Evolutionary conservation across 176 grass and related monocot species (phyloP).

Genomic region (Oryza coarctata): DNA sequence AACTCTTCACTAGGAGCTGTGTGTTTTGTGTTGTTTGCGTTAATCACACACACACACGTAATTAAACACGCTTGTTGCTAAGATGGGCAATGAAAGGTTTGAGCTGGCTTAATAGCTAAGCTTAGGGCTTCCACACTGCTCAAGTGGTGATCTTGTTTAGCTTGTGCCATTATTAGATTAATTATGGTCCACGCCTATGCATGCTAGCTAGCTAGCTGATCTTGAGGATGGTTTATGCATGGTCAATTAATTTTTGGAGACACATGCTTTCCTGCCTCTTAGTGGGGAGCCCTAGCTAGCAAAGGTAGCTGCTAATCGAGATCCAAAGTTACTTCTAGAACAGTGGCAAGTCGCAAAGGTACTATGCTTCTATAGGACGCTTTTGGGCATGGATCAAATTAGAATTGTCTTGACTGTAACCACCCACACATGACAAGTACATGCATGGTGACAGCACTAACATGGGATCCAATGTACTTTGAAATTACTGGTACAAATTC

Average conservation of each 20-base stretch:
- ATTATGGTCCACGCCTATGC: neutral
- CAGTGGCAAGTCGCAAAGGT: neutral
- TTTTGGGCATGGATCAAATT: neutral
- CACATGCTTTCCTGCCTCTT: constrained; percentile 39
- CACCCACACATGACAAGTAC: neutral
- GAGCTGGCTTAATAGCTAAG: no score
- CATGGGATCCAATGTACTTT: neutral
- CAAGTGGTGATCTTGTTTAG: neutral
- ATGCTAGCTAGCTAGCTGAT: neutral
- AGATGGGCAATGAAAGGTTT: neutral
- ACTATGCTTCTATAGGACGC: neutral
- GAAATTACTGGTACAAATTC: neutral
- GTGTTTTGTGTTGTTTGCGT: constrained; percentile 28
- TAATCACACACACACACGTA: neutral
- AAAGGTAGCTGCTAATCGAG: neutral
- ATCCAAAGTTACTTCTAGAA: neutral
- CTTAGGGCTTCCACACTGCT: neutral
- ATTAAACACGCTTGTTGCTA: neutral
- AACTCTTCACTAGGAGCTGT: neutral
- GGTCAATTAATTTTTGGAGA: constrained; percentile 22
- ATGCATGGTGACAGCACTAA: neutral
- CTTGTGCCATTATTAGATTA: neutral
- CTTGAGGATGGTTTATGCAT: neutral
- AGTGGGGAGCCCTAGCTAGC: neutral
- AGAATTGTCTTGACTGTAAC: neutral